Evolutionary conservation across 441 rosid species (phyloP), one percentile per base, ranked within the genome.

Genomic region (Erodium moschatum): DNA sequence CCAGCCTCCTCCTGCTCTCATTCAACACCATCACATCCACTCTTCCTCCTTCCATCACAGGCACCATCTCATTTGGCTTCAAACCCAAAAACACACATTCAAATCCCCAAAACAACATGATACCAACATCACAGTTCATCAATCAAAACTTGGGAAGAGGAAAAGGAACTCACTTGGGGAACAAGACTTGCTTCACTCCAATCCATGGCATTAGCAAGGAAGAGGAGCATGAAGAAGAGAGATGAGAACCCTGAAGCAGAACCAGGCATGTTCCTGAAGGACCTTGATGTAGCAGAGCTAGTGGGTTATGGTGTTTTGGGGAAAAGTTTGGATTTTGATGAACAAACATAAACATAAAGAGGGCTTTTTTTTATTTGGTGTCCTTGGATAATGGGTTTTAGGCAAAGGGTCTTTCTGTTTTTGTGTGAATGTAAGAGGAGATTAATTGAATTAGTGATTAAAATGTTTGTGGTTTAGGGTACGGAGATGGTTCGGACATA

Each of bases 1-100:
- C 83, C 31, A 90, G 83, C 79, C 74, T 93, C 75, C 92, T 82
- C 78, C 91, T 89, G 72, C 81, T 89, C 76, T 89, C 91, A 82
- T 85, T 86, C 85, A 85, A 11, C 83, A 88, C 80, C 84, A 80
- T 76, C 87, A 79, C 83, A 78, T 80, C 87, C 78, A 79, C 82
- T 46, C 63, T 70, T 58, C 74, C 74, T 21, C 64, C 19, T 52
- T 84, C 87, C 81, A 86, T 76, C 73, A 86, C 9, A 33, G 97
- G 90, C 76, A 82, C 66, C 87, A 88, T 74, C 83, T 69, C 91
- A 72, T 83, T 84, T 62, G 16, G 88, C 96, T 86, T 44, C 73
- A 70, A 71, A 78, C 33, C 33, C 52, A 66, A 79, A 76, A 19
- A 73, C 76, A 66, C 69, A 67, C 54, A 70, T 27, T 76, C 65